These are phyloP conservation scores for Uromyces viciae-fabae DNA, from an alignment of 1,284 basidiomycete species.

Conservation along the genomic window DNA sequence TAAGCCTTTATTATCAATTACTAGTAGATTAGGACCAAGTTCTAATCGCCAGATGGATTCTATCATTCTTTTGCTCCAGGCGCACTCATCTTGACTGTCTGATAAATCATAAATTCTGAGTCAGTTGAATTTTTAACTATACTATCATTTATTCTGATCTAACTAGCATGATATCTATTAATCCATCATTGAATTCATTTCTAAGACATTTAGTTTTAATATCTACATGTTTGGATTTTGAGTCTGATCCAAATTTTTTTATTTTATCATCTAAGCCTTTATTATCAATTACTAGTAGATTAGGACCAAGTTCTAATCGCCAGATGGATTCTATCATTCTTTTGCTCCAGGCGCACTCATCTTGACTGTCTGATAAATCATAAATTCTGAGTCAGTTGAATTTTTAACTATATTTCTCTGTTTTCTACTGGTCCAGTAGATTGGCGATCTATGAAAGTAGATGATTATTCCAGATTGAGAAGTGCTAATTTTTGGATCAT, in stretches of 20 bases:
- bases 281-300: too few relatives aligned
- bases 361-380: neutral
- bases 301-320: too few relatives aligned
- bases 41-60: neutral
- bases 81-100: neutral
- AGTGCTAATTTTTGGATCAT: neutral
- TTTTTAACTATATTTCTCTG: neutral
- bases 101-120: too few relatives aligned
- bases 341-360: too few relatives aligned
- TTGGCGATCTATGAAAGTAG: neutral
- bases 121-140: too few relatives aligned
- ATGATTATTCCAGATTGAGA: neutral
- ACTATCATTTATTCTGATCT: neutral
- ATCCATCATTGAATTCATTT: neutral
- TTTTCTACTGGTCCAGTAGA: neutral
- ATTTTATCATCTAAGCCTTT: too few relatives aligned
- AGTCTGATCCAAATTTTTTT: too few relatives aligned
- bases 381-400: neutral
- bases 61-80: neutral
- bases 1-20: neutral
- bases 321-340: too few relatives aligned
- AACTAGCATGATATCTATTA: neutral
- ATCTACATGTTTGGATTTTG: neutral
- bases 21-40: neutral
- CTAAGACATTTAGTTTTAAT: neutral